Evolutionary conservation across 2,329 filamentous ascomycete genomes (phyloP), one percentile per base, ranked within the genome.

Genomic region (Cercospora citrullina): DNA sequence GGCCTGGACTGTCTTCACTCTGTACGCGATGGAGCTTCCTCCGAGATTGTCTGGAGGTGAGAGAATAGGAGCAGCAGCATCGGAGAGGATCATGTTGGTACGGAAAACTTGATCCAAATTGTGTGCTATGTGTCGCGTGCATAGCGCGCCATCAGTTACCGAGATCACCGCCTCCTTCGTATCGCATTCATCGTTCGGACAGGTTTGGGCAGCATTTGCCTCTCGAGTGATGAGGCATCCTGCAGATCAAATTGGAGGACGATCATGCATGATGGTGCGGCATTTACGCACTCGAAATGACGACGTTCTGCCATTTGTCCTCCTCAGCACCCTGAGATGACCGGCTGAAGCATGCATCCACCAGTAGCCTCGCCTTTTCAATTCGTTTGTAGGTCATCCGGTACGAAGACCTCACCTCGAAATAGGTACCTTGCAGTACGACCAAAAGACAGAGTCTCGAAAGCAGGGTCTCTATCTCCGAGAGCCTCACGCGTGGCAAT

Each of bases 381-480:
- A 14, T 60, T 66, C 14, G 65, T 28, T 28, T 69, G 57, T 14
- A 71, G 26, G 16, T 71, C 64, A 42, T 68, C 63, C 12, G 67
- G 67, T 30, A 70, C 61, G 39, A 63, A 69, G 30, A 71, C 16
- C 33, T 68, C 60, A 5, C 67, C 65, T 23, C 68, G 64, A 39
- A 70, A 66, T 9, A 72, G 55, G 42, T 67, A 68, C 30, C 68
- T 70, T 30, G 64, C 65, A 3, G 68, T 72, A 12, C 70, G 62
- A 26, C 67, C 60, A 51, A 69, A 71, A 1, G 63, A 69, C 21
- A 68, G 39, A 14, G 67, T 71, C 57, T 68, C 58, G 55, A 69
- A 72, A 16, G 18, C 63, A 16, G 67, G 67, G 55, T 63, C n/a
- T 9, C 48, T 67, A 23, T 61, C 36, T 18, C 60, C 61, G n/a